Evolutionary conservation across 2,329 filamentous ascomycete species (phyloP).

Genomic region (Clonostachys byssicola): DNA sequence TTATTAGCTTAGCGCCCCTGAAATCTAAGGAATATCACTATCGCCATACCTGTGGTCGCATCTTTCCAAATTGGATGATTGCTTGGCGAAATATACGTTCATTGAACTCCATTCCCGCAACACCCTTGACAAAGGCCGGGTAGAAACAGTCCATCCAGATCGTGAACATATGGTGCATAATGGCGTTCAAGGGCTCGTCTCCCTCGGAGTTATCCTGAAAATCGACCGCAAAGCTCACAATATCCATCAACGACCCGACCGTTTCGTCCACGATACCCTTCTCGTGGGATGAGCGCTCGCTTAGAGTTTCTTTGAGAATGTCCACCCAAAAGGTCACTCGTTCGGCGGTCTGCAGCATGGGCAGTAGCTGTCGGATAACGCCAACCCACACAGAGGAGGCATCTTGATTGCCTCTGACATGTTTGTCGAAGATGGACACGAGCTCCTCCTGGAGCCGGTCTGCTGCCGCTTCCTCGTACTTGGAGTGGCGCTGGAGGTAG

Average conservation of each 20-base stretch:
- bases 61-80: slow-evolving; percentile 61
- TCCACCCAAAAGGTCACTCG: slow-evolving; percentile 72
- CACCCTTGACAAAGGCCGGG: slow-evolving; percentile 26
- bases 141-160: slow-evolving; percentile 51
- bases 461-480: slow-evolving; percentile 63
- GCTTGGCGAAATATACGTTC: slow-evolving; percentile 46
- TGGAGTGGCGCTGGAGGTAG: slow-evolving; percentile 65
- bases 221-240: slow-evolving; percentile 60
- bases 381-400: slow-evolving; percentile 66
- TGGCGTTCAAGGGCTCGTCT: slow-evolving; percentile 32
- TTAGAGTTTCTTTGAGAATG: slow-evolving; percentile 21
- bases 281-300: slow-evolving; percentile 51
- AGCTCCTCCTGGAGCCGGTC: slow-evolving; percentile 74
- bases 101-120: slow-evolving; percentile 33
- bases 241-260: slow-evolving; percentile 57
- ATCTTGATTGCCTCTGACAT: slow-evolving; percentile 50
- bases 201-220: slow-evolving; percentile 37
- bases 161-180: slow-evolving; percentile 52
- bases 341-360: slow-evolving; percentile 57
- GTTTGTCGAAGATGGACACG: slow-evolving; percentile 59
- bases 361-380: slow-evolving; percentile 59
- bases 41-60: slow-evolving; percentile 50
- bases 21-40: not conserved
- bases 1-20: not conserved
- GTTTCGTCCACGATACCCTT: slow-evolving; percentile 61